These are phyloP conservation scores for Didymella exigua DNA, from an alignment of 2,329 filamentous ascomycete genomes.

Conservation along the genomic window DNA sequence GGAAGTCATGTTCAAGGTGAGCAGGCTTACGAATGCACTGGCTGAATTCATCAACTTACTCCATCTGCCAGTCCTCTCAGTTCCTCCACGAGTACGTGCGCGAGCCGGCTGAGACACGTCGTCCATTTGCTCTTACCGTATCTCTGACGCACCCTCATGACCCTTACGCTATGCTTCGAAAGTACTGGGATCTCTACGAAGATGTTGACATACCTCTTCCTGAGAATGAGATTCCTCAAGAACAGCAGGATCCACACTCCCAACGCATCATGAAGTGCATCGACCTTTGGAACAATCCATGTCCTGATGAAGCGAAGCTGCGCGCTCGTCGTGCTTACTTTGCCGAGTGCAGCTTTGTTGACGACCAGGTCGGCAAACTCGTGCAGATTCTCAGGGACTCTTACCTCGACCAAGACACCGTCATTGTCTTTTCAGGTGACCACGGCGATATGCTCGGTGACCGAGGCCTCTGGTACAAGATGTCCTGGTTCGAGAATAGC, in stretches of 20 bases:
- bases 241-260: conserved; percentile 85
- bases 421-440: conserved; percentile 90
- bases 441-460: conserved; percentile 97
- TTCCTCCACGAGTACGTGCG: conserved; percentile 90
- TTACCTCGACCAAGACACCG: conserved; percentile 80
- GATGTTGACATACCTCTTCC: conserved; percentile 85
- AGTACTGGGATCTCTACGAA: conserved; percentile 93
- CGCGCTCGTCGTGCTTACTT: conserved; percentile 88
- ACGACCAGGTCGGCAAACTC: conserved; percentile 87
- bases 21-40: background rate
- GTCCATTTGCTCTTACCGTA: conserved; percentile 85
- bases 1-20: conserved; percentile 84
- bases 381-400: conserved; percentile 79
- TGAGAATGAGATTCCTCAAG: conserved; percentile 75
- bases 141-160: conserved; percentile 95
- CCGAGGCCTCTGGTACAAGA: conserved; percentile 94
- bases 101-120: conserved; percentile 70
- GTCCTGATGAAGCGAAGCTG: conserved; percentile 85
- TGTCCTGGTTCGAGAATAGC: conserved; percentile 93
- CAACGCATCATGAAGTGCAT: conserved; percentile 84
- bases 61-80: conserved; percentile 66
- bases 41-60: conserved; percentile 69
- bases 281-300: conserved; percentile 82
- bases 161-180: conserved; percentile 89
- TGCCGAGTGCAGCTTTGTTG: conserved; percentile 89